A percentile compares a stretch with the other conserved stretches of the same genome.
Evolutionary conservation across 2,329 filamentous ascomycete genomes (phyloP).

Genomic region (Setomelanomma holmii): DNA sequence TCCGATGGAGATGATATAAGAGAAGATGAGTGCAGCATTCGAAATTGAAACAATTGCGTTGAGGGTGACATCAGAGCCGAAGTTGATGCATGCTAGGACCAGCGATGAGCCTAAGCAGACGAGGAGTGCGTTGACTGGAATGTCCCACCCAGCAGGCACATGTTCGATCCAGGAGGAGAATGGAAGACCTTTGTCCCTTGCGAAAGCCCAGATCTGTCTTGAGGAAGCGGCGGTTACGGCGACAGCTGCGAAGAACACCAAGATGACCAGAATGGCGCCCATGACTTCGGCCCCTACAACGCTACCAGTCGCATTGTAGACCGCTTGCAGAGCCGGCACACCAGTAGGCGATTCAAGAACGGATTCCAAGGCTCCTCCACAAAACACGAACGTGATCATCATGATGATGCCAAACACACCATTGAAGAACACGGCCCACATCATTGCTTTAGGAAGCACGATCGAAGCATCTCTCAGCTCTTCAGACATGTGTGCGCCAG

Average conservation of each 20-base stretch:
- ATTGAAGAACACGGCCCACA: conserved; percentile 46
- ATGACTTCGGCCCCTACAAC: too few relatives aligned
- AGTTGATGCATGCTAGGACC: conserved; percentile 52
- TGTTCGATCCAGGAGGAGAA: conserved; percentile 13
- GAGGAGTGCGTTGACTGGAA: conserved; percentile 37
- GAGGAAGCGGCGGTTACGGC: conserved; percentile 19
- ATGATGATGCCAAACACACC: conserved; percentile 45
- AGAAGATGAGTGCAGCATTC: conserved; percentile 35
- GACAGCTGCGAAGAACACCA: conserved; percentile 22
- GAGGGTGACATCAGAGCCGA: conserved; percentile 51
- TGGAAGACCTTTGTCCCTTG: conserved; percentile 29
- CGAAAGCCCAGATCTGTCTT: conserved; percentile 32
- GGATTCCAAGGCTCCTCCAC: conserved; percentile 15
- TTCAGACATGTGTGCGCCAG: conserved; percentile 44
- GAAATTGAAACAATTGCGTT: conserved; percentile 49
- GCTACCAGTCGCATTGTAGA: conserved; percentile 16
- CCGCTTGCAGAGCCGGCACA: conserved; percentile 23
- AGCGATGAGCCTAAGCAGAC: conserved; percentile 39
- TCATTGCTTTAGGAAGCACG: conserved; percentile 46
- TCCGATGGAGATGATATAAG: conserved; percentile 41
- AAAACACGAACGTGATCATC: conserved; percentile 25
- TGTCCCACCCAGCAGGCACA: conserved; percentile 33
- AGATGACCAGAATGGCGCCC: conserved; percentile 18
- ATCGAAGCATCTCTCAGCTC: conserved; percentile 36
- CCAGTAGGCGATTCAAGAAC: conserved; percentile 22